Percentiles rank a stretch among this genome's conserved stretches.
Conservation (phyloP, 2,329 filamentous ascomycete species). For the Colletotrichum aenigma region DNA sequence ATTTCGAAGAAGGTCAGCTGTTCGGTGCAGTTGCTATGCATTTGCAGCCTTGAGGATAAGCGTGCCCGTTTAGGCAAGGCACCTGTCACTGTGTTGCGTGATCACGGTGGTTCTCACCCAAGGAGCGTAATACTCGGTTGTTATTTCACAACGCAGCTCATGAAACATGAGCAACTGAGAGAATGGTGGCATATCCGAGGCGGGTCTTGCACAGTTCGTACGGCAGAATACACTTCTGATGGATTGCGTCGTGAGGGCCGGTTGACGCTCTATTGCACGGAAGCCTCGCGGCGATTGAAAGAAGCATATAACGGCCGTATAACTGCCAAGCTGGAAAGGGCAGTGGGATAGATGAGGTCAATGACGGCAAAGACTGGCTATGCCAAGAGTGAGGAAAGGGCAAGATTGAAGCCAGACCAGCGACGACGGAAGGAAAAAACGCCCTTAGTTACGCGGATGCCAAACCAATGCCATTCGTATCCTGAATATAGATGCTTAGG, state of each 20-base stretch:
- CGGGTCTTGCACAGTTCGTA: not conserved
- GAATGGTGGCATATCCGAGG: not conserved
- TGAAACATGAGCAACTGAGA: not conserved
- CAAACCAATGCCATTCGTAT: too few relatives aligned
- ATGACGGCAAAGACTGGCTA: not conserved
- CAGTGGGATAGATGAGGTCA: not conserved
- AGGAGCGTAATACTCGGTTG: not conserved
- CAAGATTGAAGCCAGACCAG: not conserved
- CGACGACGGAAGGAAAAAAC: too few relatives aligned
- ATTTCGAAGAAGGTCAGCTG: not conserved
- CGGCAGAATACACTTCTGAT: not conserved
- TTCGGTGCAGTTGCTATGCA: not conserved
- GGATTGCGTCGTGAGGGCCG: not conserved
- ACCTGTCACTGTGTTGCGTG: not conserved
- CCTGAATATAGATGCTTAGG: too few relatives aligned
- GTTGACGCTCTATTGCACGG: not conserved
- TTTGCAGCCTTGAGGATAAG: not conserved
- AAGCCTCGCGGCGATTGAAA: not conserved
- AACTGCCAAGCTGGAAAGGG: not conserved
- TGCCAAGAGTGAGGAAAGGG: not conserved
- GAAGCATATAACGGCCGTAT: fast-evolving
- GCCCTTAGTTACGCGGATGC: too few relatives aligned
- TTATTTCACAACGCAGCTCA: not conserved
- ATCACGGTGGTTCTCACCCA: fast-evolving
- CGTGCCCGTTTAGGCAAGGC: fast-evolving